Evolutionary conservation across 2,329 filamentous ascomycete species (phyloP), one percentile per base, ranked within the genome.

Genomic region (Myriosclerotinia curreyana): DNA sequence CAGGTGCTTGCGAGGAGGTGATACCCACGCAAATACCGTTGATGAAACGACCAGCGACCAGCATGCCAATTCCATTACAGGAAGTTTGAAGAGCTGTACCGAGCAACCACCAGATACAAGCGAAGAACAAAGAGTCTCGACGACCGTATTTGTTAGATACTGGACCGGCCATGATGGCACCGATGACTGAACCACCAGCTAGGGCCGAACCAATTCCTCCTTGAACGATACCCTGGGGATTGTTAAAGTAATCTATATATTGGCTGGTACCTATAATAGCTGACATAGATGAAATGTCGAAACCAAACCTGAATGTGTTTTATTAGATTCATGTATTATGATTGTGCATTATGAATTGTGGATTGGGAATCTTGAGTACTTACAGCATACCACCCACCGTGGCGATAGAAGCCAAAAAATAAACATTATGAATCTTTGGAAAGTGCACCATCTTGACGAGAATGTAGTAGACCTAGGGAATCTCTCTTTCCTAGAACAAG

Each of bases 131-230:
- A 5, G 79, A 73, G 8, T 69, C 74, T 66, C 79, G 80, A 50
- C 82, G 77, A 51, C 82, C 81, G n/a, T 84, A 74, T 8, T 68
- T 77, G 72, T 89, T 86, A 3, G 84, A 83, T 20, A 87, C 68
- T 69, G 79, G 79, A 34, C 85, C 85, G 42, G 85, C 86, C 60
- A 79, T 64, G 22, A 87, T 76, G 51, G 87, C 83, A 65, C 86
- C 87, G 28, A 87, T 75, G 76, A 86, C 89, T 0, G 87, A 90
- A 44, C 88, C 88, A 58, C 82, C 87, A 34, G 88, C 84, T 85
- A 91, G 84, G n/a, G 85, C 85, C 11, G 77, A 79, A 72, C 82
- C 85, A 3, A 75, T 74, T 17, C 76, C 77, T 11, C 74, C 74
- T 0, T 81, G 80, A 25, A 78, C 66, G 51, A 65, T 65, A 28